These are phyloP conservation scores for Aureobasidium sp. DNA, from an alignment of 2,329 filamentous ascomycete genomes.

Conservation along the genomic window DNA sequence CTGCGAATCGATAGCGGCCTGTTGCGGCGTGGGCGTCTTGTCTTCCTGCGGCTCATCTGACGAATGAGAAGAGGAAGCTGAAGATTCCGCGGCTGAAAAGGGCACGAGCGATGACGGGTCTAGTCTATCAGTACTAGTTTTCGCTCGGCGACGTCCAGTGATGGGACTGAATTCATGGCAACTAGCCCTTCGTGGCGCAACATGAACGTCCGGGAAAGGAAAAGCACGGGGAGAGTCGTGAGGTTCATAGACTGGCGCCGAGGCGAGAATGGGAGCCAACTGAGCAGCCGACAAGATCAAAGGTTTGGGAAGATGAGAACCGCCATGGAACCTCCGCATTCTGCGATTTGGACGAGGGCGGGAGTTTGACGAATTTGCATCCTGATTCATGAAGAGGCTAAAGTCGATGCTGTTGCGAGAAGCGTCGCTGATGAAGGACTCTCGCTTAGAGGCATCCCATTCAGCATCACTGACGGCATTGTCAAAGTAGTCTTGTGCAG, in stretches of 20 bases:
- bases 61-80: not conserved
- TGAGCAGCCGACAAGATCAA: conserved; percentile 30
- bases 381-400: not conserved
- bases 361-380: not conserved
- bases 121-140: conserved; percentile 17
- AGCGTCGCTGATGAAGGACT: conserved; percentile 10
- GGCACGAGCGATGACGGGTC: not conserved
- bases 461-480: conserved; percentile 6
- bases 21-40: not conserved
- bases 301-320: conserved; percentile 28
- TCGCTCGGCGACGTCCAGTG: conserved; percentile 19
- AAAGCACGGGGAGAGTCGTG: conserved; percentile 19
- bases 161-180: conserved; percentile 11
- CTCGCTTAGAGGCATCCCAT: conserved; percentile 12
- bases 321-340: conserved; percentile 31
- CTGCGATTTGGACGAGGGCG: conserved; percentile 20
- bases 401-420: conserved; percentile 13
- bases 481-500: not conserved
- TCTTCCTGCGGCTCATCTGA: not conserved
- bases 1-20: not conserved
- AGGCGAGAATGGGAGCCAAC: conserved; percentile 22
- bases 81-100: not conserved
- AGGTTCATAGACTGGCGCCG: conserved; percentile 24
- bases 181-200: not conserved
- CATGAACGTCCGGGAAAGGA: conserved; percentile 17